These are phyloP conservation scores for Lipomyces anomalus DNA, from an alignment of 805 yeast genomes.

Conservation along the genomic window DNA sequence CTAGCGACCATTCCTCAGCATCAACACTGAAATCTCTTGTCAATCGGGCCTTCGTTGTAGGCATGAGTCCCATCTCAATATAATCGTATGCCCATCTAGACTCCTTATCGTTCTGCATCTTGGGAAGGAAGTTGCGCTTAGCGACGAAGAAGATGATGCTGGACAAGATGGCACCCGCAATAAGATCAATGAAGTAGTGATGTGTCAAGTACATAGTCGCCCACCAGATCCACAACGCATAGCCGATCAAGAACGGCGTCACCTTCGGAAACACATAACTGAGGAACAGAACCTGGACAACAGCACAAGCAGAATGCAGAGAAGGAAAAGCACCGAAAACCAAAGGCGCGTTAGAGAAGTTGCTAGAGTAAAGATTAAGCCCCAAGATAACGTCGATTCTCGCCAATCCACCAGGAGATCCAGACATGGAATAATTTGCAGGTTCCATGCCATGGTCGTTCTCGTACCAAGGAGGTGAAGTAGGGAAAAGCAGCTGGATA, in stretches of 20 bases:
- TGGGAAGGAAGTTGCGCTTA: conserved; percentile 61
- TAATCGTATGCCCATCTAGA: conserved; percentile 41
- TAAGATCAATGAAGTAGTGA: conserved; percentile 89
- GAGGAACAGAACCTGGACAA: conserved; percentile 86
- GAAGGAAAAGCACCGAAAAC: conserved; percentile 88
- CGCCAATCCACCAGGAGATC: conserved; percentile 92
- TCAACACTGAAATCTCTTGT: conserved; percentile 15
- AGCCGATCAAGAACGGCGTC: conserved; percentile 57
- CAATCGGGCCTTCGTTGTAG: conserved; percentile 15
- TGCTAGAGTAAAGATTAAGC: conserved; percentile 72
- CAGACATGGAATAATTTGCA: conserved; percentile 85
- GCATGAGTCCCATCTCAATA: conserved; percentile 30
- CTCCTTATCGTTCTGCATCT: conserved; percentile 34
- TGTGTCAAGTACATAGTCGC: conserved; percentile 96
- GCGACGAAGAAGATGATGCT: conserved; percentile 63
- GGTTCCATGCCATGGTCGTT: conserved; percentile 77
- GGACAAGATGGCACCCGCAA: conserved; percentile 87
- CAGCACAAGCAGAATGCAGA: conserved; percentile 88
- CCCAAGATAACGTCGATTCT: conserved; percentile 79
- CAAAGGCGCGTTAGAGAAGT: conserved; percentile 79
- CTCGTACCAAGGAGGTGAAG: conserved; percentile 95
- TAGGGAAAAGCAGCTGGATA: conserved; percentile 77
- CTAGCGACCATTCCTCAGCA: conserved; percentile 20
- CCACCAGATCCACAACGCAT: conserved; percentile 97
- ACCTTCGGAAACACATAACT: conserved; percentile 72